These are phyloP conservation scores for Olyra latifolia DNA, from an alignment of 176 grass and related monocot species.

Conservation along the genomic window DNA sequence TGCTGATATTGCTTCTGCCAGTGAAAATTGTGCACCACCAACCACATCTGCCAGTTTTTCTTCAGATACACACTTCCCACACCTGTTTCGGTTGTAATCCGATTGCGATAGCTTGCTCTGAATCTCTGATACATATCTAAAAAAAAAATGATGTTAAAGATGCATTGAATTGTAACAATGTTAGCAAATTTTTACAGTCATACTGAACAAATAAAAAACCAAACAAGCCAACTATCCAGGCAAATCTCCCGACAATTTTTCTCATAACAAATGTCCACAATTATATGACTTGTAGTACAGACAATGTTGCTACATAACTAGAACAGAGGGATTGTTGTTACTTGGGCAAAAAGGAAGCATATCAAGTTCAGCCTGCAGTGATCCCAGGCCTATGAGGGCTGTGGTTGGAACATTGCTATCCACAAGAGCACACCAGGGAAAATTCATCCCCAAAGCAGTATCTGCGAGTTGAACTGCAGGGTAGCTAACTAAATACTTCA, in stretches of 20 bases:
- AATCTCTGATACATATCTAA: not conserved
- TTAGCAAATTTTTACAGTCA: not conserved
- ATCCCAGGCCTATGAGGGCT: not conserved
- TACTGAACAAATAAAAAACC: not conserved
- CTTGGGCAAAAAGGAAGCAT: slow-evolving; percentile 35
- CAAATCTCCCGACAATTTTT: slow-evolving; percentile 17
- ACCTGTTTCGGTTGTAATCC: not conserved
- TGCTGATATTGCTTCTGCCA: slow-evolving; percentile 28
- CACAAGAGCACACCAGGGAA: slow-evolving; percentile 6
- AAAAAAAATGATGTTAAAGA: slow-evolving; percentile 21
- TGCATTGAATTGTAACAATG: not conserved
- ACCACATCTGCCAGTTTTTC: slow-evolving; percentile 20
- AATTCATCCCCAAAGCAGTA: slow-evolving; percentile 15
- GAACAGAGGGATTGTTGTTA: slow-evolving; percentile 7
- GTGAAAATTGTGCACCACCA: slow-evolving; percentile 40
- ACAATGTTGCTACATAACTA: not conserved
- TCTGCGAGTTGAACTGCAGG: slow-evolving; percentile 9
- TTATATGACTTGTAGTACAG: slow-evolving; percentile 24
- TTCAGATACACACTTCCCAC: slow-evolving; percentile 20
- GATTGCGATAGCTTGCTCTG: not conserved
- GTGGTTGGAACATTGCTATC: slow-evolving; percentile 27
- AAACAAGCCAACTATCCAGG: not conserved
- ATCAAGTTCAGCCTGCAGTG: slow-evolving; percentile 34
- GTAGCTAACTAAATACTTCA: slow-evolving; percentile 31
- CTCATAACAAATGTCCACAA: not conserved